Percentiles rank a stretch among this genome's conserved stretches.
Evolutionary conservation across 1,284 basidiomycete genomes (phyloP).

Genomic region (Naganishia sp.): DNA sequence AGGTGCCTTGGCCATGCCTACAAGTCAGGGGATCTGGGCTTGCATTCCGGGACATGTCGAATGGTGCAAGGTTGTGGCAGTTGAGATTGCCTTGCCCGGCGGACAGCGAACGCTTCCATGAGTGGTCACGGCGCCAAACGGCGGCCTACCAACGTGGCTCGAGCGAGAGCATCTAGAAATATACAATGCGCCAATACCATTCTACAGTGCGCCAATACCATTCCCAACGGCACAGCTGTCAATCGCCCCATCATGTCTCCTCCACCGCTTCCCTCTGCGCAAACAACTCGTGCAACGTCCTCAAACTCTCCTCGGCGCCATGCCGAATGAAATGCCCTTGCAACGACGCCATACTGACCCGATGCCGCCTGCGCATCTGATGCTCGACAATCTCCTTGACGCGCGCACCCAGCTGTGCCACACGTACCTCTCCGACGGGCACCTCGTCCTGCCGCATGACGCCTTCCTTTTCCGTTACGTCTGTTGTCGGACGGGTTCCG

Average conservation of each 20-base stretch:
- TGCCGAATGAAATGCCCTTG: conserved; percentile 89
- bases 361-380: conserved; percentile 58
- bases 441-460: conserved; percentile 13
- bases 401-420: conserved; percentile 59
- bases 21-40: too few relatives aligned
- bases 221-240: background rate
- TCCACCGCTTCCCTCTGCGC: background rate
- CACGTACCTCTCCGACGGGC: conserved; percentile 39
- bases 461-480: conserved; percentile 48
- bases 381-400: conserved; percentile 61
- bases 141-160: too few relatives aligned
- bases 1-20: too few relatives aligned
- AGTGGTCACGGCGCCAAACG: too few relatives aligned
- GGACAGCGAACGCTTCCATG: too few relatives aligned
- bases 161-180: background rate
- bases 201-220: background rate
- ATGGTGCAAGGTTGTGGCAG: too few relatives aligned
- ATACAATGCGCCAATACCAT: background rate
- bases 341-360: conserved; percentile 87
- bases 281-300: conserved; percentile 57
- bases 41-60: too few relatives aligned
- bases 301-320: conserved; percentile 65
- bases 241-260: background rate
- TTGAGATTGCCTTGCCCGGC: too few relatives aligned
- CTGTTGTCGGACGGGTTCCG: conserved; percentile 35